Conservation (phyloP, 352 stramenopile species). For the Aphanomyces stellatus region DNA sequence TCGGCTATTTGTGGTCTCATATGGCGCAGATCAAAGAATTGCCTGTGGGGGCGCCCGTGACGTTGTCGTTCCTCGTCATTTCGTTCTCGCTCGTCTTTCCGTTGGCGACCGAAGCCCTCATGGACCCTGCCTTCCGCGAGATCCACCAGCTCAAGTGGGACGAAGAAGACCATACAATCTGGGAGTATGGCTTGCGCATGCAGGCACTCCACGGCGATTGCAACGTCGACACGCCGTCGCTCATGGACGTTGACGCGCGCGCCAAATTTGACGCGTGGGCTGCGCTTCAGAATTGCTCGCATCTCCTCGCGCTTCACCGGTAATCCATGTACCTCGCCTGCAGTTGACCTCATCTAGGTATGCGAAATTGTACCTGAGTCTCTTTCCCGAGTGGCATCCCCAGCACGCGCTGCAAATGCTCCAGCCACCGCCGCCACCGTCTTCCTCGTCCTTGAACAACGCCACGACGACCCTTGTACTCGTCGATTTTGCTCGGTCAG, state of each 20-base stretch:
- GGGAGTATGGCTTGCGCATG: conserved; percentile 73
- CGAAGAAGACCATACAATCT: conserved; percentile 54
- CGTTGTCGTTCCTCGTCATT: conserved; percentile 50
- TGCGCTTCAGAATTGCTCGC: conserved; percentile 40
- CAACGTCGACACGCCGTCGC: conserved; percentile 36
- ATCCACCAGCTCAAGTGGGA: conserved; percentile 35
- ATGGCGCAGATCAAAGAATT: conserved; percentile 44
- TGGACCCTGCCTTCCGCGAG: conserved; percentile 36
- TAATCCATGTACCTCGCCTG: background rate
- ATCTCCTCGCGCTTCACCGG: conserved; percentile 34
- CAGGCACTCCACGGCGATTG: conserved; percentile 66
- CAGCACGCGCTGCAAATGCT: conserved; percentile 3
- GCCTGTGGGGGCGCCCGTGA: conserved; percentile 32
- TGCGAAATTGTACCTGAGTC: conserved; percentile 63
- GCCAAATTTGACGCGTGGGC: conserved; percentile 75
- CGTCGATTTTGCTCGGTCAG: conserved; percentile 16
- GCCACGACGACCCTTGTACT: background rate
- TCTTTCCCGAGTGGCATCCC: conserved; percentile 58
- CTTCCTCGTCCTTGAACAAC: background rate
- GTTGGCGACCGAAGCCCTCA: conserved; percentile 42
- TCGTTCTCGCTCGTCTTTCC: conserved; percentile 47
- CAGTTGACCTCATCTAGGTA: conserved; percentile 32
- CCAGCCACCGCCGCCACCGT: background rate
- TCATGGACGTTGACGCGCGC: conserved; percentile 59
- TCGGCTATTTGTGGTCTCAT: background rate